These are phyloP conservation scores for Tothia fuscella DNA, from an alignment of 2,329 filamentous ascomycete species.

Conservation along the genomic window DNA sequence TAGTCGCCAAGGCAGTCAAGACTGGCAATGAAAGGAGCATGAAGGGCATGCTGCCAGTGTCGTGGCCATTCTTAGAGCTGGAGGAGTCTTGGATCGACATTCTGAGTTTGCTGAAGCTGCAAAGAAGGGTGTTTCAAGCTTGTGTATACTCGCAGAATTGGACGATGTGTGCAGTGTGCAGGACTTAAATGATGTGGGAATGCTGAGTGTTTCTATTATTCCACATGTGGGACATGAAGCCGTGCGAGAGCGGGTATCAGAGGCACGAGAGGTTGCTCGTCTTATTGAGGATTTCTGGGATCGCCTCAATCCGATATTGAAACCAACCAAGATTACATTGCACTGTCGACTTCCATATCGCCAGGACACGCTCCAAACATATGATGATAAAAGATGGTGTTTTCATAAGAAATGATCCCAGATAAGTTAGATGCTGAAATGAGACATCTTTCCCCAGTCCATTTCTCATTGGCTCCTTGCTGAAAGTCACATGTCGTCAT, in stretches of 20 bases:
- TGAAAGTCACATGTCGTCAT: too few species aligned
- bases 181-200: constrained; percentile 23
- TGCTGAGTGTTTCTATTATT: constrained; percentile 27
- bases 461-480: too few species aligned
- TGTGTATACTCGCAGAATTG: constrained; percentile 26
- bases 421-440: too few species aligned
- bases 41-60: constrained; percentile 34
- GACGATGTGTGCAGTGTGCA: constrained; percentile 25
- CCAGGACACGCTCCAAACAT: too few species aligned
- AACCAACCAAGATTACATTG: too few species aligned
- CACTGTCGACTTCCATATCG: too few species aligned
- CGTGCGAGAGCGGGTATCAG: constrained; percentile 24
- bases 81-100: constrained; percentile 29
- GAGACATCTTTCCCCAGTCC: too few species aligned
- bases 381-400: too few species aligned
- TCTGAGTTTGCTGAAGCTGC: constrained; percentile 21
- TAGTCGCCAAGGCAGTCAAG: constrained; percentile 37
- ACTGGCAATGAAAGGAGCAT: constrained; percentile 38
- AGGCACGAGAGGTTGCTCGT: constrained; percentile 28
- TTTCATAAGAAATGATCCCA: too few species aligned
- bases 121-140: constrained; percentile 15
- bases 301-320: too few species aligned
- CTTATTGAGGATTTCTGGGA: constrained; percentile 24
- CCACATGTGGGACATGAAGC: constrained; percentile 29
- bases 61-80: constrained; percentile 36